Base-by-base conservation (phyloP, 2,329 filamentous ascomycete species). In the Ustulina deusta region DNA sequence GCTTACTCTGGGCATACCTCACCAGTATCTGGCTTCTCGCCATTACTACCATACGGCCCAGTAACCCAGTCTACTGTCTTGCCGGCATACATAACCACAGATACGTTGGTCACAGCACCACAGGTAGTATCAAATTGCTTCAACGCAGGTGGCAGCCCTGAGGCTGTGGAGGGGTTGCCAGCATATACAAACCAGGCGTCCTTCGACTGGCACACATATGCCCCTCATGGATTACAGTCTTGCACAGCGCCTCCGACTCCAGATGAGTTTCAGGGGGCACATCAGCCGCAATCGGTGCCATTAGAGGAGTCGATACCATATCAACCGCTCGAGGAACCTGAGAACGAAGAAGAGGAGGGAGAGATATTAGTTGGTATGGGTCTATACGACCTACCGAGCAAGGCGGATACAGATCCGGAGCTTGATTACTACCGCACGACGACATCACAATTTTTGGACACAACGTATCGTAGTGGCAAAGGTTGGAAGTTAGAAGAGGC, bases 321-420 rank as follows among this genome's bases (percentile, higher is more conserved):
- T 68, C 81, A 85, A 63, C 72, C 84, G 6, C 78, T 87, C 27
- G 84, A 86, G 36, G 84, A 87, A 44, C 76, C 81, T 11, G 83
- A 87, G 55, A 87, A 84, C 29, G 82, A 86, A 10, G 83, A 87
- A 60, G 88, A 84, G 38, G 82, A 86, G 15, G 90, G 89, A 42
- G 91, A 94, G 74, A 90, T 93, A 67, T 84, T 95, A 1, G 85
- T 94, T n/a, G 92, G 92, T 22, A 90, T 96, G 86, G 93, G 93
- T 0, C 85, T 96, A 0, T 96, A 96, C 78, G 92, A 93, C 74
- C 82, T 87, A 4, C 91, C 91, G 0, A 90, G 90, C 63, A 86
- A 87, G 74, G 74, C 79, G 48, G 79, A 83, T 7, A 79, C 82
- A 22, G 85, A 86, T 63, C 81, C 83, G 34, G 81, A 84, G 58